Conservation (phyloP, 441 rosid genomes). For the Hura crepitans region DNA sequence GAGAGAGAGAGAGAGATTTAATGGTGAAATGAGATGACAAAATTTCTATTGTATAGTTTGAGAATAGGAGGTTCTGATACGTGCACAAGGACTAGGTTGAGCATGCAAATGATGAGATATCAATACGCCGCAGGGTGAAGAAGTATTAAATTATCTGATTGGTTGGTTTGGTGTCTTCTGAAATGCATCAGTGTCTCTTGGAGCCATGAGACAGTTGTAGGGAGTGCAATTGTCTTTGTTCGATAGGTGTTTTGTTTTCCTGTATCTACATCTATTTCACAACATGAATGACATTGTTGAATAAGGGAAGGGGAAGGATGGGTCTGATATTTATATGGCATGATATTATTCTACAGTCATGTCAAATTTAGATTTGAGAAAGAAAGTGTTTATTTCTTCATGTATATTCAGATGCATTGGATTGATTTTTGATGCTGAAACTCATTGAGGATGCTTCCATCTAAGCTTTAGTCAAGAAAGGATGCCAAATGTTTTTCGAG, state of each 20-base stretch:
- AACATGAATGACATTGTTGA: neutral
- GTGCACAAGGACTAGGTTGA: slow-evolving; percentile 10
- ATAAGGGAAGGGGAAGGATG: neutral
- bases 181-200: neutral
- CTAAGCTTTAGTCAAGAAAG: slow-evolving; percentile 1
- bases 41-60: slow-evolving; percentile 13
- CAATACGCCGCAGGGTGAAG: too few relatives aligned
- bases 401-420: slow-evolving; percentile 1
- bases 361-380: slow-evolving; percentile 4
- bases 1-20: too few relatives aligned
- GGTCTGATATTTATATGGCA: neutral
- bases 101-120: neutral
- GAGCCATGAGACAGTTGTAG: neutral
- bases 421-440: slow-evolving; percentile 15
- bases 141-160: neutral
- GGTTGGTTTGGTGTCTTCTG: slow-evolving; percentile 8
- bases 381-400: slow-evolving; percentile 6
- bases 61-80: slow-evolving; percentile 20
- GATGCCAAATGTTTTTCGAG: neutral
- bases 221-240: neutral
- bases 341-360: neutral
- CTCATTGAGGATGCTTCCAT: slow-evolving; percentile 7
- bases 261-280: neutral
- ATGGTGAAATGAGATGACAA: slow-evolving; percentile 19
- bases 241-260: neutral